Evolutionary conservation across 78 protist species (phyloP).

Genomic region (Guillardia theta): DNA sequence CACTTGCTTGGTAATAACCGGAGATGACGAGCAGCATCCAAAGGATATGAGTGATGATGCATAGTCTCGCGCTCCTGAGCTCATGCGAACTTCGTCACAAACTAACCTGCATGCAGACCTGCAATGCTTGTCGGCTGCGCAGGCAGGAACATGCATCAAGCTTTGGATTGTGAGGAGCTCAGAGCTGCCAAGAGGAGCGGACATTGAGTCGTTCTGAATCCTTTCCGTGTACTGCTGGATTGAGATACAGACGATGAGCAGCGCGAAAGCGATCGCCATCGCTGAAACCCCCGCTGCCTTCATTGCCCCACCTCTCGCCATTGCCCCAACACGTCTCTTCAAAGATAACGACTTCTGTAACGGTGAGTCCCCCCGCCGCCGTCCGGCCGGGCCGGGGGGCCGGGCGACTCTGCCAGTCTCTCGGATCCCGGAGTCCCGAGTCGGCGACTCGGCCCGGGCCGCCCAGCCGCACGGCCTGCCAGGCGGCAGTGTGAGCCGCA

Average conservation of each 20-base stretch:
- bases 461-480: too few relatives aligned
- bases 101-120: not conserved
- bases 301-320: too few relatives aligned
- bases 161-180: slow-evolving; percentile 7
- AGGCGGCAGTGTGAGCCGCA: too few relatives aligned
- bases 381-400: too few relatives aligned
- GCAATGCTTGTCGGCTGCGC: not conserved
- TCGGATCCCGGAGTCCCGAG: too few relatives aligned
- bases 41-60: not conserved
- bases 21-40: not conserved
- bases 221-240: not conserved
- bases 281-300: too few relatives aligned
- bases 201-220: not conserved
- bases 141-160: not conserved
- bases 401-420: too few relatives aligned
- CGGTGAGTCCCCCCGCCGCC: too few relatives aligned
- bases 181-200: not conserved
- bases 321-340: too few relatives aligned
- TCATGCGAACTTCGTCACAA: not conserved
- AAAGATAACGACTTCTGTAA: too few relatives aligned
- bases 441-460: too few relatives aligned
- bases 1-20: not conserved
- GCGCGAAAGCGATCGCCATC: too few relatives aligned
- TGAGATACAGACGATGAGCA: not conserved
- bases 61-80: not conserved